Evolutionary conservation across 1,139 yeast genomes (phyloP).

Genomic region (Yamadazyma conglobata): DNA sequence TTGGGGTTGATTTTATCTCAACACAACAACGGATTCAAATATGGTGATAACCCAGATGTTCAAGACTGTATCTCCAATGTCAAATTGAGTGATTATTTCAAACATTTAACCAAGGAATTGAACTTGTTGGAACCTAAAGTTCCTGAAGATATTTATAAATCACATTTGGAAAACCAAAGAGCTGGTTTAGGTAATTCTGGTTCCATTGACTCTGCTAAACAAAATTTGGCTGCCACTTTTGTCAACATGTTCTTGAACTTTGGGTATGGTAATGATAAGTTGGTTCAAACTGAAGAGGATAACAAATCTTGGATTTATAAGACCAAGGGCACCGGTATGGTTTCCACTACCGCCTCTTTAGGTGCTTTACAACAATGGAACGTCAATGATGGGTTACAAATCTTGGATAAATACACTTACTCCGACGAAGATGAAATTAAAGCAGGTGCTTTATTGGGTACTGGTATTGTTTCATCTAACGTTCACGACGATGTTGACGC

Average conservation of each 20-base stretch:
- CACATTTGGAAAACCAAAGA: slow-evolving; percentile 74
- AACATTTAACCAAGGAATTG: slow-evolving; percentile 79
- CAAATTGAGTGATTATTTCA: slow-evolving; percentile 73
- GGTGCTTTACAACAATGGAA: slow-evolving; percentile 95
- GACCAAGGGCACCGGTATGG: slow-evolving; percentile 89
- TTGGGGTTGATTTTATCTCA: slow-evolving; percentile 85
- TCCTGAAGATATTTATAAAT: slow-evolving; percentile 93
- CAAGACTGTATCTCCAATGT: slow-evolving; percentile 85
- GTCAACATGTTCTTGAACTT: slow-evolving; percentile 89
- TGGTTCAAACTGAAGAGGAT: slow-evolving; percentile 71
- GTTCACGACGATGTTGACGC: slow-evolving; percentile 97
- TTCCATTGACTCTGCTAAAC: slow-evolving; percentile 90
- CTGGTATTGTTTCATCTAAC: slow-evolving; percentile 91
- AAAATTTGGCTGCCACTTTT: slow-evolving; percentile 91
- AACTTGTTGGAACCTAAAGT: slow-evolving; percentile 85
- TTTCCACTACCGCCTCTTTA: slow-evolving; percentile 89
- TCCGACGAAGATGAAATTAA: slow-evolving; percentile 83
- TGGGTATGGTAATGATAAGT: slow-evolving; percentile 85
- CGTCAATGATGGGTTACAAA: slow-evolving; percentile 82
- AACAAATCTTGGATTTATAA: slow-evolving; percentile 83
- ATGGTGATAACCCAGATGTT: slow-evolving; percentile 67
- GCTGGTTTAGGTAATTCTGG: slow-evolving; percentile 57
- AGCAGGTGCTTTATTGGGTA: slow-evolving; percentile 96
- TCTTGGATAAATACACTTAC: slow-evolving; percentile 83
- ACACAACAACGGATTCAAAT: slow-evolving; percentile 76